A percentile compares a stretch with the other conserved stretches of the same genome.
phyloP scores from a whole-genome alignment of 2,329 filamentous ascomycete species.

The Fusarium sp. region DNA sequence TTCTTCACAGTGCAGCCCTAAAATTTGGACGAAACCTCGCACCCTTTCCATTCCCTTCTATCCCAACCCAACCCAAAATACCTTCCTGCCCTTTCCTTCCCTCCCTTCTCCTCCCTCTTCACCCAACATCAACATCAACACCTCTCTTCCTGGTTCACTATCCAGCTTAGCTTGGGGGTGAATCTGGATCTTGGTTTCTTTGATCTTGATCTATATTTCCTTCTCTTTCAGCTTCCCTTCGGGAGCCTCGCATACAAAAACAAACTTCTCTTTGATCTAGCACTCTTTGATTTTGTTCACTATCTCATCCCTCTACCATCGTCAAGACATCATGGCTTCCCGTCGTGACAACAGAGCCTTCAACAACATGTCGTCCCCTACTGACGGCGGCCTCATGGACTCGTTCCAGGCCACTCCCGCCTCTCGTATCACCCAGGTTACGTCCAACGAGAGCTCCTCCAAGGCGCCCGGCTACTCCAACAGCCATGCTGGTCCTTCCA shows the following conservation, averaged over 20 bases:
- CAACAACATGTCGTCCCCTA: slow-evolving; percentile 62
- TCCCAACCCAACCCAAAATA: slow-evolving; percentile 16
- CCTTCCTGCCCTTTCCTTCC: slow-evolving; percentile 6
- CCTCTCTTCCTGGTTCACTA: slow-evolving; percentile 18
- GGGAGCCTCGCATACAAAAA: slow-evolving; percentile 14
- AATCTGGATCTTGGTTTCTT: slow-evolving; percentile 29
- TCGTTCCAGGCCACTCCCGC: slow-evolving; percentile 73
- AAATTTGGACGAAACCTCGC: slow-evolving; percentile 9
- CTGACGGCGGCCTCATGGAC: slow-evolving; percentile 62
- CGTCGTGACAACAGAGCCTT: slow-evolving; percentile 54
- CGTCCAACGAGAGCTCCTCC: slow-evolving; percentile 65
- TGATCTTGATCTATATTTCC: slow-evolving; percentile 29
- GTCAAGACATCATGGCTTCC: slow-evolving; percentile 52
- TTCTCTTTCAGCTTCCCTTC: slow-evolving; percentile 24
- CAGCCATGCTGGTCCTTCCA: slow-evolving; percentile 46
- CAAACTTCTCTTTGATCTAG: slow-evolving; percentile 20
- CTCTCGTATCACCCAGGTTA: slow-evolving; percentile 71
- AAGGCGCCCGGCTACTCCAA: slow-evolving; percentile 46
- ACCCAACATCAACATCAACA: slow-evolving; percentile 28
- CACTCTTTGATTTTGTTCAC: slow-evolving; percentile 29
- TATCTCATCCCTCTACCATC: slow-evolving; percentile 1
- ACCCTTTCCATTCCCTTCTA: slow-evolving; percentile 8
- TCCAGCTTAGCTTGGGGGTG: slow-evolving; percentile 21
- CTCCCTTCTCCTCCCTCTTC: slow-evolving; percentile 4
- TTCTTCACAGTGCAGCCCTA: slow-evolving; percentile 3